These are phyloP conservation scores for Spinacia oleracea DNA, from an alignment of 179 eudicot species.

Conservation along the genomic window DNA sequence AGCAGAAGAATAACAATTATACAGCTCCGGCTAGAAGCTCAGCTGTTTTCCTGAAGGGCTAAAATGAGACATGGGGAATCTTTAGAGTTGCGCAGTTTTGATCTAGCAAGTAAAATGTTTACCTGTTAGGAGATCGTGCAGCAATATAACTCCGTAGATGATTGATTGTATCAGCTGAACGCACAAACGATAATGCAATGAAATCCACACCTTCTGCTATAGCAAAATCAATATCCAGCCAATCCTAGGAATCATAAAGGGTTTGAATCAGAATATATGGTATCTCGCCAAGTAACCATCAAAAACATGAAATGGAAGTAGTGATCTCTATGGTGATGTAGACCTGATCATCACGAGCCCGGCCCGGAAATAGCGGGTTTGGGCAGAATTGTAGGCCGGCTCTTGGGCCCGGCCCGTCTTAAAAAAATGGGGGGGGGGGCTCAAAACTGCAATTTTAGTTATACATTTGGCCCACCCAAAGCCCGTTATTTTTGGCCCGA, in stretches of 20 bases:
- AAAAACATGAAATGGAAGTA: background rate
- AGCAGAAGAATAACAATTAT: background rate
- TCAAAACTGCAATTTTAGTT: too few species aligned
- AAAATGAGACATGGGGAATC: background rate
- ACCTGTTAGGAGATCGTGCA: conserved; percentile 48
- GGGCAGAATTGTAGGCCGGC: too few species aligned
- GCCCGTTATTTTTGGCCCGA: too few species aligned
- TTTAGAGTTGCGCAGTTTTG: background rate
- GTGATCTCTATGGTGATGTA: background rate
- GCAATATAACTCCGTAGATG: conserved; percentile 66
- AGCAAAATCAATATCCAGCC: conserved; percentile 85
- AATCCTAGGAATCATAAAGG: conserved; percentile 50
- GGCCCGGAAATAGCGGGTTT: too few species aligned
- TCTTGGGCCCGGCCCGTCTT: too few species aligned
- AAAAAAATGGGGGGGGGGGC: too few species aligned
- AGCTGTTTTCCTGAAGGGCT: background rate
- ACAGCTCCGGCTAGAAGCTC: background rate
- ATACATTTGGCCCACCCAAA: too few species aligned
- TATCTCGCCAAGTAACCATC: background rate
- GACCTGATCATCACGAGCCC: too few species aligned
- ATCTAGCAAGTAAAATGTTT: background rate
- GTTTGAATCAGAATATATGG: background rate
- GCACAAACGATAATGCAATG: conserved; percentile 80
- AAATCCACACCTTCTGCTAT: conserved; percentile 80
- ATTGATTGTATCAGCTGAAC: conserved; percentile 61